phyloP scores from a whole-genome alignment of 768 basidiomycete species.

The Sporobolomyces pararoseus region DNA sequence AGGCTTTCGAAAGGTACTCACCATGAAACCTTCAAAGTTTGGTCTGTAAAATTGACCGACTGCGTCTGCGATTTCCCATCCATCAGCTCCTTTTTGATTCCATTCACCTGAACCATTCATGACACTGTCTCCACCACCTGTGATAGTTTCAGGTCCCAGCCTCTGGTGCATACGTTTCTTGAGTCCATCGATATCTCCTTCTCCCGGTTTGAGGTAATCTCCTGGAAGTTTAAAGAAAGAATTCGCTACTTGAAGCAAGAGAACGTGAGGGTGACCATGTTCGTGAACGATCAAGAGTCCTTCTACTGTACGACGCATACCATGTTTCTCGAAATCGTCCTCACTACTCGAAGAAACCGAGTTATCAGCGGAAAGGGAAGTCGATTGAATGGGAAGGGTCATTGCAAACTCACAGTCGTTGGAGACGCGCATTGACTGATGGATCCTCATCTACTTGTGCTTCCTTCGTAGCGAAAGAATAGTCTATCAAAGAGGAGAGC shows the following conservation, averaged over 20 bases:
- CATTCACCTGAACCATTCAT: slow-evolving; percentile 20
- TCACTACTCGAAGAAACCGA: slow-evolving; percentile 53
- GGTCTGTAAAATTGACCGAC: slow-evolving; percentile 99
- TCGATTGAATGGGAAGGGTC: neutral
- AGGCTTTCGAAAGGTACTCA: slow-evolving; percentile 54
- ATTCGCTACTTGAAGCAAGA: slow-evolving; percentile 97
- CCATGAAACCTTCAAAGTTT: slow-evolving; percentile 98
- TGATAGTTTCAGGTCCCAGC: slow-evolving; percentile 51
- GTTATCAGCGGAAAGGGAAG: neutral
- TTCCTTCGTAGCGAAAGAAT: slow-evolving; percentile 92
- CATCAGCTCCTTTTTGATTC: slow-evolving; percentile 63
- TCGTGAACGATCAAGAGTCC: slow-evolving; percentile 85
- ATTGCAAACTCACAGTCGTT: slow-evolving; percentile 58
- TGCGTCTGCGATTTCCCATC: slow-evolving; percentile 95
- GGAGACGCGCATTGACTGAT: slow-evolving; percentile 87
- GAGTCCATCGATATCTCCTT: slow-evolving; percentile 85
- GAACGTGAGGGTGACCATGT: slow-evolving; percentile 85
- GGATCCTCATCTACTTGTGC: slow-evolving; percentile 89
- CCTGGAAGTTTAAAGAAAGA: slow-evolving; percentile 99
- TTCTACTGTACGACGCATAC: slow-evolving; percentile 79
- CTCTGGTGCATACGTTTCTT: slow-evolving; percentile 84
- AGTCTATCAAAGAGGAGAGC: slow-evolving; percentile 77
- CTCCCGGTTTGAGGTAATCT: slow-evolving; percentile 96
- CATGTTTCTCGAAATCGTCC: slow-evolving; percentile 94
- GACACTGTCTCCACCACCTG: neutral